Evolutionary conservation across 2,329 filamentous ascomycete genomes (phyloP).

Genomic region (Apiospora rasikravindrae): DNA sequence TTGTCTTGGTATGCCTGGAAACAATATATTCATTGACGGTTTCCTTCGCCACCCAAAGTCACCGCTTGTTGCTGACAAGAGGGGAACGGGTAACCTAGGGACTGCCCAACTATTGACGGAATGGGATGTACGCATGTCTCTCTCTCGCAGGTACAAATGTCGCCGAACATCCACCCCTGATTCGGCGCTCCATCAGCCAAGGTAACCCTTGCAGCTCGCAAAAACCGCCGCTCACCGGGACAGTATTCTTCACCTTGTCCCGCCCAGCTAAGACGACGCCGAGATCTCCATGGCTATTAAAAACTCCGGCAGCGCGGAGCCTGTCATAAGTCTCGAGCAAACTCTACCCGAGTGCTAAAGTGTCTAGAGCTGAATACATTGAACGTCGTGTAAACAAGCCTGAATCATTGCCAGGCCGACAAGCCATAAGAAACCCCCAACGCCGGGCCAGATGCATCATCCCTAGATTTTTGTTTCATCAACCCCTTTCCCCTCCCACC

Average conservation of each 20-base stretch:
- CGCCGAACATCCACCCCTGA: background rate
- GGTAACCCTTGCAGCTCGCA: background rate
- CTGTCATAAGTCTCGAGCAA: conserved; percentile 14
- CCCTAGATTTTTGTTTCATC: conserved; percentile 17
- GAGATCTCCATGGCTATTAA: conserved; percentile 14
- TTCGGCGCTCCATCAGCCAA: background rate
- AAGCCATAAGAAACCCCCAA: conserved; percentile 34
- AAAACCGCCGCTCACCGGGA: background rate
- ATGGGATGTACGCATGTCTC: background rate
- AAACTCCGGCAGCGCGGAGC: conserved; percentile 12
- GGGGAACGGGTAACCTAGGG: background rate
- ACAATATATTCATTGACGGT: background rate
- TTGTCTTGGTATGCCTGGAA: background rate
- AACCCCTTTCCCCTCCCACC: conserved; percentile 19
- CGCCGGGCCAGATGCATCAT: conserved; percentile 42
- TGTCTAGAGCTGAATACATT: conserved; percentile 19
- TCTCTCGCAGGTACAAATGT: background rate
- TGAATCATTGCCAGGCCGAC: conserved; percentile 16
- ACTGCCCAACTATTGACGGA: background rate
- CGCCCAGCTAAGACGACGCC: background rate
- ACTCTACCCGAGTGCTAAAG: conserved; percentile 9
- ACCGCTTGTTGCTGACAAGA: background rate
- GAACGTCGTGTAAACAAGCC: conserved; percentile 19
- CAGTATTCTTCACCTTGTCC: background rate
- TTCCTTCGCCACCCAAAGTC: background rate